Conservation (phyloP, 352 stramenopile species). For the Phytophthora multivora region DNA sequence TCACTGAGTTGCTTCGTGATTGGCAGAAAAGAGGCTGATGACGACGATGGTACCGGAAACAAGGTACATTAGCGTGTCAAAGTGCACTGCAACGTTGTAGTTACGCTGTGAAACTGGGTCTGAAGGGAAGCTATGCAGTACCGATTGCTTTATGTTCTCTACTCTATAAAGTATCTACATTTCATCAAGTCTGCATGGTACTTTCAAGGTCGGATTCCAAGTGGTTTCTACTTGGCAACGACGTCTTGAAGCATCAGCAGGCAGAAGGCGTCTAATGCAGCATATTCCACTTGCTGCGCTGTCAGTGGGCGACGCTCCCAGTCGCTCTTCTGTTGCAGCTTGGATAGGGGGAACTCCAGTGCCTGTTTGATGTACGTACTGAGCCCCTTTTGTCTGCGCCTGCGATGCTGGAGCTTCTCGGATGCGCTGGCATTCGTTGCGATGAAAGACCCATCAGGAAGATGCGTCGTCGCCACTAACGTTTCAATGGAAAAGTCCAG, state of each 20-base stretch:
- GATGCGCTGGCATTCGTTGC: conserved; percentile 2
- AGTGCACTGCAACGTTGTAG: too few species aligned
- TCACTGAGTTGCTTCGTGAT: conserved; percentile 12
- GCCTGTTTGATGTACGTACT: conserved; percentile 57
- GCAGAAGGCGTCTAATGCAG: conserved; percentile 74
- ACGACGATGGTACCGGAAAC: conserved; percentile 4
- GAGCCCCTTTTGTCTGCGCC: conserved; percentile 54
- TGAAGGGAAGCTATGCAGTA: too few species aligned
- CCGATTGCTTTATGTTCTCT: too few species aligned
- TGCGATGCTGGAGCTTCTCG: conserved; percentile 33
- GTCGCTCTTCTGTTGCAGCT: conserved; percentile 76
- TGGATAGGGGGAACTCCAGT: conserved; percentile 63
- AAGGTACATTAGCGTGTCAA: conserved; percentile 8
- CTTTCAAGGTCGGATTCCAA: too few species aligned
- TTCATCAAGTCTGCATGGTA: not conserved
- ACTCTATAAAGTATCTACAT: too few species aligned
- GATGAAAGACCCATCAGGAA: conserved; percentile 31
- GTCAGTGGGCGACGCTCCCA: conserved; percentile 73
- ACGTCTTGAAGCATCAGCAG: conserved; percentile 75
- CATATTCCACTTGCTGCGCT: conserved; percentile 68
- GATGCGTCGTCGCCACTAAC: conserved; percentile 28
- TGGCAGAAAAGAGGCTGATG: conserved; percentile 17
- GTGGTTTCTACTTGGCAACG: conserved; percentile 14
- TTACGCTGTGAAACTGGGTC: too few species aligned
- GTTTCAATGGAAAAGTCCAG: conserved; percentile 64